Percentiles rank a stretch among this genome's conserved stretches.
phyloP scores from a whole-genome alignment of 2,329 filamentous ascomycete genomes.

The Aureobasidium sp. region DNA sequence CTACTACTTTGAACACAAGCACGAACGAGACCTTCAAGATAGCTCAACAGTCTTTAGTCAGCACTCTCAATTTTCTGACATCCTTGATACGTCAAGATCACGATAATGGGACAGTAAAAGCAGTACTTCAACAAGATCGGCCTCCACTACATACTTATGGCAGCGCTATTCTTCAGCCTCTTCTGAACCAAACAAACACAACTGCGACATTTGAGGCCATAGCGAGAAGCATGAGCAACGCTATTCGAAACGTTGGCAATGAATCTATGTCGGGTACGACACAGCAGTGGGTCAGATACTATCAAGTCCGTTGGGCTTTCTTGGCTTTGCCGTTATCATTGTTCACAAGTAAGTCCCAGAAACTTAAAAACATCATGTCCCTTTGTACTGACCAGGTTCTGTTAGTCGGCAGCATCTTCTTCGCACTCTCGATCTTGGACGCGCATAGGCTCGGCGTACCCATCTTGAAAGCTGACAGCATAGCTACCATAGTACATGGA shows the following conservation, averaged over 20 bases:
- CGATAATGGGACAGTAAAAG: not conserved
- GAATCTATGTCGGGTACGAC: not conserved
- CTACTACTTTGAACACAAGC: not conserved
- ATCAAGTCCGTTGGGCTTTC: not conserved
- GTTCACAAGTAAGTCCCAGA: not conserved
- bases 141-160: not conserved
- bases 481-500: not conserved
- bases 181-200: not conserved
- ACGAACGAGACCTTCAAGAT: too few species aligned
- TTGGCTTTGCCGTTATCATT: not conserved
- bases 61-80: not conserved
- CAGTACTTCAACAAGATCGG: not conserved
- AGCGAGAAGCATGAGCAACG: conserved; percentile 7
- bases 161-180: not conserved
- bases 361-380: not conserved
- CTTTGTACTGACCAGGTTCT: not conserved
- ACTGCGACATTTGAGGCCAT: not conserved
- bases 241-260: not conserved
- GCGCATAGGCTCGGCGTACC: not conserved
- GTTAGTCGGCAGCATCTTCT: not conserved
- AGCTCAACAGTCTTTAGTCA: too few species aligned
- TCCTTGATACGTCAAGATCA: not conserved
- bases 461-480: not conserved
- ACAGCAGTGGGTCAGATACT: not conserved
- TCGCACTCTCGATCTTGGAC: not conserved